A percentile compares a stretch with the other conserved stretches of the same genome.
Conservation (phyloP, 208 protist species). For the Leishmania turanica region DNA sequence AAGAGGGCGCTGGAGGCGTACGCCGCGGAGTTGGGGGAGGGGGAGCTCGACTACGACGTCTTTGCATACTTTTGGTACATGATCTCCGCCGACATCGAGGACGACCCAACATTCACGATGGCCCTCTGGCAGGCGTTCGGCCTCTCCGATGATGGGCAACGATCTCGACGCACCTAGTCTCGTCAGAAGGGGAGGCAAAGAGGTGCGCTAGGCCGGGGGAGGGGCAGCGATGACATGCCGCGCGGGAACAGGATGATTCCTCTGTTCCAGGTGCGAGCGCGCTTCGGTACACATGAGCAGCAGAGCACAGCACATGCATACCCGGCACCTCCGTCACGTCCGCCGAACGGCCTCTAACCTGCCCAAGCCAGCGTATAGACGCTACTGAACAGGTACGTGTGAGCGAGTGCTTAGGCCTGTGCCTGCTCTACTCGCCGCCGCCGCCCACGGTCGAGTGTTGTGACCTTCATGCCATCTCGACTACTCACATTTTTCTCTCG, state of each 20-base stretch:
- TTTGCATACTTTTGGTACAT: conserved; percentile 82
- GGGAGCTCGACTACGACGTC: conserved; percentile 47
- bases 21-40: conserved; percentile 39
- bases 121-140: conserved; percentile 80
- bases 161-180: background rate
- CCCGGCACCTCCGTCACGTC: background rate
- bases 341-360: background rate
- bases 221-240: background rate
- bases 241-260: background rate
- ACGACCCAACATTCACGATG: conserved; percentile 84
- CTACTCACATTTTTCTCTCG: background rate
- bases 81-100: conserved; percentile 71
- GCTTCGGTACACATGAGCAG: background rate
- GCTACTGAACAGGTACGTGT: background rate
- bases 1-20: conserved; percentile 45
- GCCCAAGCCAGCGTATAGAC: background rate
- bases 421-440: background rate
- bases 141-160: conserved; percentile 43
- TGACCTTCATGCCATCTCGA: background rate
- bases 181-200: background rate
- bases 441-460: background rate
- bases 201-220: background rate
- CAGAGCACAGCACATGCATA: background rate
- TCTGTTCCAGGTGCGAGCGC: background rate
- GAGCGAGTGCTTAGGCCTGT: background rate